Evolutionary conservation across 768 basidiomycete species (phyloP), one percentile per base, ranked within the genome.

Genomic region (Lentinus brumalis): DNA sequence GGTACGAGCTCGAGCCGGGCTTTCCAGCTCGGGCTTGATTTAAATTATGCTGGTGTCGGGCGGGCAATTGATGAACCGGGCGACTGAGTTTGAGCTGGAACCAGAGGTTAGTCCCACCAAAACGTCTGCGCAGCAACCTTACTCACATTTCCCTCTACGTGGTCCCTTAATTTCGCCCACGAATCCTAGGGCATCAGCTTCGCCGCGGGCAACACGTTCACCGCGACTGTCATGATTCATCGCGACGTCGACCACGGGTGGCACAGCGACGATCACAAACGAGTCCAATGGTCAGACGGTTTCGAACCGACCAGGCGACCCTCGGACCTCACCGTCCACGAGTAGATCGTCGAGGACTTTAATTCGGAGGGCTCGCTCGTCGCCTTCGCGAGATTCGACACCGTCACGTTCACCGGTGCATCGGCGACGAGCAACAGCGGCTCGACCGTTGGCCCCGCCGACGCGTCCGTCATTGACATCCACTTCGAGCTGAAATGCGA

Each of bases 271-370:
- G 47, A 70, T 74, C 64, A 50, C 65, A 59, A 74, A 74, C 68
- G 18, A 64, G 46, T 63, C 67, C 26, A 71, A 55, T n/a, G 69
- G 71, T 62, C 60, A 66, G 69, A 61, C 67, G 39, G 70, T 75
- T 32, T 64, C 72, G 46, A 66, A 73, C 65, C 10, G 73, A 72
- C 35, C 58, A 68, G 21, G 52, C 61, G 45, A 57, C 67, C 26
- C 70, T 75, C 44, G 74, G 74, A 26, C 67, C 66, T 72, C 63
- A 51, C 70, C 68, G 71, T 75, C 66, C 74, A 73, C 5, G 74
- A 76, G 64, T 76, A 74, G 75, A 75, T 76, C 59, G 73, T 76
- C 31, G 75, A 76, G 67, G 74, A 76, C 65, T 69, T 60, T 62
- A 56, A 66, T 60, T 56, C 61, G 54, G 59, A 57, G 57, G 31